Evolutionary conservation across 75 land plant species (phyloP), one percentile per base, ranked within the genome.

Genomic region (Cryptomeria japonica): DNA sequence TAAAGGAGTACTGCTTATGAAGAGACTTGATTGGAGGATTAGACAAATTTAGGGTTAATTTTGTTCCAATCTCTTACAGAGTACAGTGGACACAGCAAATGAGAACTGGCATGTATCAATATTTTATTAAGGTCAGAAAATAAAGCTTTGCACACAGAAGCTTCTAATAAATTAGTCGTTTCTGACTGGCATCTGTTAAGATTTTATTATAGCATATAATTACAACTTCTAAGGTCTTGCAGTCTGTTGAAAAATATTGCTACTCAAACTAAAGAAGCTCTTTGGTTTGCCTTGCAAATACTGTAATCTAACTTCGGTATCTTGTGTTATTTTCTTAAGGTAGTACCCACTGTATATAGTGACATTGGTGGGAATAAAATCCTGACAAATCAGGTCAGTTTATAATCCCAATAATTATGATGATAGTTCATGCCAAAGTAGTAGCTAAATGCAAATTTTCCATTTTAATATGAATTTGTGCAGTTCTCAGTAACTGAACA

Each of bases 311-410:
- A 12, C 85, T 34, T 87, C 12, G 19, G 42, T 87, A 4, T 31
- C 25, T 85, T 84, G 56, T 38, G 18, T 37, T 38, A 18, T 41
- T 83, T 38, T 25, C 70, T 86, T 87, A 87, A 97, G 99, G 97
- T 97, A 86, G 99, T 97, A 73, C 99, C 99, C 18, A 95, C 96
- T 8, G 90, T 93, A 16, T 97, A 97, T 86, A 95, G 91, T 53
- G 91, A 95, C 86, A 92, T 93, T 38, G 92, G 86, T 56, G 97
- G 96, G 12, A 92, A 88, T 42, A 95, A 89, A 41, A 93, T 97
- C 82, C 89, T 92, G 46, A 92, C 96, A 87, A 97, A 97, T 85
- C 97, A 97, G 97, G 98, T 96, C 41, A 22, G 83, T 80, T 41
- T 42, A 28, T 41, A 25, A 80, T 41, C 47, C 6, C 10, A 28